These are phyloP conservation scores for Tricholoma furcatifolium DNA, from an alignment of 768 basidiomycete genomes.

Conservation along the genomic window DNA sequence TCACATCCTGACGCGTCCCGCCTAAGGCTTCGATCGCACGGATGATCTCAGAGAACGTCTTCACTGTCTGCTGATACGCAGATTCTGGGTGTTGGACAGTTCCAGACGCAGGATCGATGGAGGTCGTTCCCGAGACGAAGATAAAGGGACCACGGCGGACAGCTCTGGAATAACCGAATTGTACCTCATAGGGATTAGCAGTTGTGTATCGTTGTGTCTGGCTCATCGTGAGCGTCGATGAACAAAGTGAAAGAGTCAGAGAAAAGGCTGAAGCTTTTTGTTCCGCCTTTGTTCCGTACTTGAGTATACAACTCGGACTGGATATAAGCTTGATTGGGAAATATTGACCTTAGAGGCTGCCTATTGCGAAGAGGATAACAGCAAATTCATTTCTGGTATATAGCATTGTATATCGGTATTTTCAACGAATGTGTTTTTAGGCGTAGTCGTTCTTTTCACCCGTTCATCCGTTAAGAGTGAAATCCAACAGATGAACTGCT, in stretches of 20 bases:
- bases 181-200: slow-evolving; percentile 47
- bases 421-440: no score
- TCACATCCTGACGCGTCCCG: slow-evolving; percentile 41
- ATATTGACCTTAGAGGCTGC: no score
- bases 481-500: slow-evolving; percentile 39
- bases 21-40: slow-evolving; percentile 41
- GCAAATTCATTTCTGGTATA: no score
- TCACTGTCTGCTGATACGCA: slow-evolving; percentile 43
- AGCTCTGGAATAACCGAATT: slow-evolving; percentile 53
- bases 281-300: not conserved
- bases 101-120: slow-evolving; percentile 40
- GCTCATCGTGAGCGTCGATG: not conserved
- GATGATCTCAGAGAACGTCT: slow-evolving; percentile 45
- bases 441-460: not conserved
- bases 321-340: no score
- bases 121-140: slow-evolving; percentile 53
- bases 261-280: not conserved
- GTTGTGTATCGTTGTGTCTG: slow-evolving; percentile 27
- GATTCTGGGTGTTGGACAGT: slow-evolving; percentile 39
- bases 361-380: no score
- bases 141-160: slow-evolving; percentile 51
- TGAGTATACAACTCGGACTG: no score
- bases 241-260: not conserved
- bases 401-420: no score
- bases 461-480: slow-evolving; percentile 33